These are phyloP conservation scores for Elaphomyces granulatus DNA, from an alignment of 495 filamentous ascomycete genomes.

Conservation along the genomic window DNA sequence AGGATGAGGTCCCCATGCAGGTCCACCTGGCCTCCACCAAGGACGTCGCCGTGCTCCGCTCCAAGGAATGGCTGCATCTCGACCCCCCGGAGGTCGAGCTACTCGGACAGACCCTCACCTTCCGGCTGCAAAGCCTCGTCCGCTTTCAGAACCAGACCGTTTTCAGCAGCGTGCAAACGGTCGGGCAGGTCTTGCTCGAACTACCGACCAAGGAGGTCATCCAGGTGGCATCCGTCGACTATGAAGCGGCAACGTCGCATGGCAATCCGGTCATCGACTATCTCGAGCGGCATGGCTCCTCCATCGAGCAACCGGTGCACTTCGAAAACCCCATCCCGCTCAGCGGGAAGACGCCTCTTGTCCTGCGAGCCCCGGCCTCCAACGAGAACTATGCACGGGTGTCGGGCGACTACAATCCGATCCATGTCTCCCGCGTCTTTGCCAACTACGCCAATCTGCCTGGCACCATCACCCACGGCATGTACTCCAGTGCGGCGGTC, in stretches of 20 bases:
- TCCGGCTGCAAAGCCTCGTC: constrained; percentile 82
- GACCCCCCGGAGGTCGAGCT: constrained; percentile 70
- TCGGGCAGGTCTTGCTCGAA: constrained; percentile 85
- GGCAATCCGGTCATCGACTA: constrained; percentile 97
- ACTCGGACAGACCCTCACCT: constrained; percentile 81
- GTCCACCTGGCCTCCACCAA: constrained; percentile 71
- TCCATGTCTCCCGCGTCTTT: constrained; percentile 95
- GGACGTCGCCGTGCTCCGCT: constrained; percentile 84
- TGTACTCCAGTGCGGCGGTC: constrained; percentile 98
- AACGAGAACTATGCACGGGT: constrained; percentile 98
- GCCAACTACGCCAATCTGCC: constrained; percentile 79
- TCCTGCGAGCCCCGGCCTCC: constrained; percentile 80
- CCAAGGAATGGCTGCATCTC: constrained; percentile 93
- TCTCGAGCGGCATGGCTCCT: constrained; percentile 77
- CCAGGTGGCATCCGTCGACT: constrained; percentile 89
- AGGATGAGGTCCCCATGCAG: constrained; percentile 90
- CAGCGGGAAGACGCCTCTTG: constrained; percentile 76
- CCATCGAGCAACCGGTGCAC: constrained; percentile 90
- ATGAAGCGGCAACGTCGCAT: constrained; percentile 75
- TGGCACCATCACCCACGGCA: constrained; percentile 47
- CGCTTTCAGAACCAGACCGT: constrained; percentile 90
- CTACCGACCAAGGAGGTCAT: constrained; percentile 96
- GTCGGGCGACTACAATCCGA: constrained; percentile 96
- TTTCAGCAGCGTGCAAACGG: constrained; percentile 84
- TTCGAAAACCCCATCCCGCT: constrained; percentile 96